Conservation (phyloP, 78 protist species). For the Capsaspora owczarzaki region DNA sequence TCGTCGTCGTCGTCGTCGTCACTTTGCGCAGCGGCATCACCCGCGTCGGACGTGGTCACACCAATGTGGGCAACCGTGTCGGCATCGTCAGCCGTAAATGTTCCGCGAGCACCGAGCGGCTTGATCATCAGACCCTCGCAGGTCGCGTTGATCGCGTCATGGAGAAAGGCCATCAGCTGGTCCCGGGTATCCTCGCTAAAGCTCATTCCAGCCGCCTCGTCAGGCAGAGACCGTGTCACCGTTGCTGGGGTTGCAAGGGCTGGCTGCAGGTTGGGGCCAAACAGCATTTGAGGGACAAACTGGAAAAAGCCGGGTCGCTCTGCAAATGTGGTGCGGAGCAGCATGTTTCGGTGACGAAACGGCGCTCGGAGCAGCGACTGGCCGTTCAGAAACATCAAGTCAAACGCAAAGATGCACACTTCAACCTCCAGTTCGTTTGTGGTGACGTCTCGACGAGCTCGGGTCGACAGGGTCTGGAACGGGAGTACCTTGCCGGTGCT, state of each 20-base stretch:
- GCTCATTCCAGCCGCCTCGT: no score
- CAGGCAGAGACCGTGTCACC: no score
- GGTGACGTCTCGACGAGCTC: not conserved
- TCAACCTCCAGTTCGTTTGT: not conserved
- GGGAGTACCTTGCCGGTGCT: no score
- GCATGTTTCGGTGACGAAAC: not conserved
- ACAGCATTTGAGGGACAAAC: no score
- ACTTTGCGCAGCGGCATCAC: not conserved
- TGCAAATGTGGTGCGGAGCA: no score
- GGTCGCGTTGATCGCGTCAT: not conserved
- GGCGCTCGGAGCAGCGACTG: not conserved
- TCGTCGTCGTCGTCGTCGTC: not conserved
- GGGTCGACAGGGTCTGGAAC: no score
- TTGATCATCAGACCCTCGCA: slow-evolving; percentile 34
- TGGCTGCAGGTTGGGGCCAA: no score
- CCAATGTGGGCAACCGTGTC: no score
- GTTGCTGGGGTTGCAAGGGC: no score
- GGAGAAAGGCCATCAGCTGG: not conserved
- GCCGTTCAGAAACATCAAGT: slow-evolving; percentile 11
- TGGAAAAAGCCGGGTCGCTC: no score
- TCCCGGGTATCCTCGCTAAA: not conserved
- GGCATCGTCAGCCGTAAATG: no score
- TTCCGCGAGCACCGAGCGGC: not conserved
- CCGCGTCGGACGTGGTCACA: not conserved
- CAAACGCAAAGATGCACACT: slow-evolving; percentile 9